Evolutionary conservation across 306 rosid genomes (phyloP).

Genomic region (Medicago truncatula): DNA sequence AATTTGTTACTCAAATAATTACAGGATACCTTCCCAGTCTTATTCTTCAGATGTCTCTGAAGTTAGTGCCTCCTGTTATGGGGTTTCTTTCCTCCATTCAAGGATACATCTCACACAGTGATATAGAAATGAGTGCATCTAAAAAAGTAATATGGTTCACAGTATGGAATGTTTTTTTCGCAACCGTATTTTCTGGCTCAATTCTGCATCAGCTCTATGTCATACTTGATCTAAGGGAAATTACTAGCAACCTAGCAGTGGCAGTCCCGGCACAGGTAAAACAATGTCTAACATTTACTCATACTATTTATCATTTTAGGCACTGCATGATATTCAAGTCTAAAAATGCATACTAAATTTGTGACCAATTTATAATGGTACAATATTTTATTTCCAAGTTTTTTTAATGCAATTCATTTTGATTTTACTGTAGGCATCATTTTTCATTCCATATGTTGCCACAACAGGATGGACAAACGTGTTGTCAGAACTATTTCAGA

Average conservation of each 20-base stretch:
- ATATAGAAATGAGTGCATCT: conserved; percentile 86
- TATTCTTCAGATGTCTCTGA: conserved; percentile 85
- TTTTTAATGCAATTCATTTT: conserved; percentile 42
- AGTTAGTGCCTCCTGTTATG: conserved; percentile 84
- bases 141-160: conserved; percentile 89
- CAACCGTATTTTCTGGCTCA: conserved; percentile 89
- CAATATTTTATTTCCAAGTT: conserved; percentile 31
- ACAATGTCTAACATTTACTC: conserved; percentile 35
- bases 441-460: conserved; percentile 91
- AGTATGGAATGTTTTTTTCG: conserved; percentile 90
- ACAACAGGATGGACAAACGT: conserved; percentile 93
- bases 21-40: conserved; percentile 98
- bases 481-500: conserved; percentile 79
- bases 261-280: conserved; percentile 94
- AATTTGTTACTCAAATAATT: conserved; percentile 69
- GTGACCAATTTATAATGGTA: conserved; percentile 9
- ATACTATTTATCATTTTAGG: conserved; percentile 15
- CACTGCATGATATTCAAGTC: conserved; percentile 28
- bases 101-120: conserved; percentile 80
- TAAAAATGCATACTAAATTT: background rate
- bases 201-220: conserved; percentile 54
- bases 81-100: conserved; percentile 87
- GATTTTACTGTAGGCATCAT: conserved; percentile 73
- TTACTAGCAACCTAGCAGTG: conserved; percentile 71
- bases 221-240: conserved; percentile 73